Percentiles rank a stretch among this genome's conserved stretches.
Evolutionary conservation across 2,329 filamentous ascomycete genomes (phyloP).

Genomic region (Geosmithia putterillii): DNA sequence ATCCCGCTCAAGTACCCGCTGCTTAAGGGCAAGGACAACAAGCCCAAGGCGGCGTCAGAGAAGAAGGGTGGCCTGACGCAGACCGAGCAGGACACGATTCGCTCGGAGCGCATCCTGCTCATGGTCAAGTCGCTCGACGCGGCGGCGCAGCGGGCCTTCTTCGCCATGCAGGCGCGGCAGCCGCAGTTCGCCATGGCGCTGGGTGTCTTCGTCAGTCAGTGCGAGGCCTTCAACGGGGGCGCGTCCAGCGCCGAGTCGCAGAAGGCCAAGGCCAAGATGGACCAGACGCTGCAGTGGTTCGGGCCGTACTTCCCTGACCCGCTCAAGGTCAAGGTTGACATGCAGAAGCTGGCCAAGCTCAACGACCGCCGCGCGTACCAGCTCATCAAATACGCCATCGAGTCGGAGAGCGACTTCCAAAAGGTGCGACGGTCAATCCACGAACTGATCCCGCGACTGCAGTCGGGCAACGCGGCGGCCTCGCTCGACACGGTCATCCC

Average conservation of each 20-base stretch:
- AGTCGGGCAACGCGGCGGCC: slow-evolving; percentile 42
- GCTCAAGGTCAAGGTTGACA: slow-evolving; percentile 57
- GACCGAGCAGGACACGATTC: slow-evolving; percentile 60
- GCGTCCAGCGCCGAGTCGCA: slow-evolving; percentile 63
- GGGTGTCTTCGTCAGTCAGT: slow-evolving; percentile 66
- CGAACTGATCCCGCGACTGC: slow-evolving; percentile 74
- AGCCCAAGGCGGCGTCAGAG: slow-evolving; percentile 48
- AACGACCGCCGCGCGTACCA: slow-evolving; percentile 87
- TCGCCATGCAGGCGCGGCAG: slow-evolving; percentile 71
- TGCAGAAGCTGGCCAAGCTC: slow-evolving; percentile 82
- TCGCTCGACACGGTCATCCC: slow-evolving; percentile 72
- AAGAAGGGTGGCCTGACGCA: slow-evolving; percentile 27
- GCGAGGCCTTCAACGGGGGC: slow-evolving; percentile 82
- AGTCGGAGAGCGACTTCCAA: slow-evolving; percentile 79
- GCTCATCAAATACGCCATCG: slow-evolving; percentile 75
- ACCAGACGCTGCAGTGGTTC: slow-evolving; percentile 61
- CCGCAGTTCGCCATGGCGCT: slow-evolving; percentile 62
- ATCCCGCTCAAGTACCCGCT: slow-evolving; percentile 83
- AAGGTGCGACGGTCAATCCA: slow-evolving; percentile 84
- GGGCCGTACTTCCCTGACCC: slow-evolving; percentile 67
- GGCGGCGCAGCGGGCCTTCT: slow-evolving; percentile 76
- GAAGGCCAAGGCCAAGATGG: slow-evolving; percentile 57
- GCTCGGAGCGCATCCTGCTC: slow-evolving; percentile 73
- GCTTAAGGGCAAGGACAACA: slow-evolving; percentile 44
- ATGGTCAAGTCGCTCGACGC: slow-evolving; percentile 68